Conservation (phyloP, 371 early-diverging fungal genomes). For the Basidiobolus meristosporus region DNA sequence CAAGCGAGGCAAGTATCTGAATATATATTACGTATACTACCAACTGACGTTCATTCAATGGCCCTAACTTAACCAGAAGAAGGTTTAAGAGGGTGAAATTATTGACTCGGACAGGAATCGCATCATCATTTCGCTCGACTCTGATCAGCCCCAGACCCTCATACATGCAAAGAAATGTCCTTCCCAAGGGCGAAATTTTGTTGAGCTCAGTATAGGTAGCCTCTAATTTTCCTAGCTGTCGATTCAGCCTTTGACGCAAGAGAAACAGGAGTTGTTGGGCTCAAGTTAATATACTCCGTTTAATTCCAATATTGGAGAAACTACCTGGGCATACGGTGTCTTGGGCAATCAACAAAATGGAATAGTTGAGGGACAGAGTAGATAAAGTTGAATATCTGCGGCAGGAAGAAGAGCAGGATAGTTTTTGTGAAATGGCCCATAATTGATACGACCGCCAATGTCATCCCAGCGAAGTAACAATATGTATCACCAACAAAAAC, state of each 20-base stretch:
- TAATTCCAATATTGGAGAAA: too few relatives aligned
- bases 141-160: too few relatives aligned
- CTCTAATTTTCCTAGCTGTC: too few relatives aligned
- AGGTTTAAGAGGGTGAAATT: slow-evolving; percentile 86
- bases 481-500: slow-evolving; percentile 96
- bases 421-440: slow-evolving; percentile 88
- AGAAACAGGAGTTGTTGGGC: too few relatives aligned
- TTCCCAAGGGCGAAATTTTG: too few relatives aligned
- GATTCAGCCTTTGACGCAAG: too few relatives aligned
- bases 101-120: slow-evolving; percentile 41
- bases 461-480: slow-evolving; percentile 97
- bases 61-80: slow-evolving; percentile 56
- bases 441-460: slow-evolving; percentile 87
- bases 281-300: too few relatives aligned
- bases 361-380: slow-evolving; percentile 90
- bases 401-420: slow-evolving; percentile 77
- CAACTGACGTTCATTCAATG: slow-evolving; percentile 48
- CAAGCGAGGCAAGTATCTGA: slow-evolving; percentile 31
- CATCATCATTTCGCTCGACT: too few relatives aligned
- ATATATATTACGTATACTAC: slow-evolving; percentile 30
- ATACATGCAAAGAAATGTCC: too few relatives aligned
- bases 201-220: too few relatives aligned
- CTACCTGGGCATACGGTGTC: slow-evolving; percentile 85
- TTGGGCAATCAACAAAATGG: slow-evolving; percentile 87
- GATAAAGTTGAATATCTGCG: slow-evolving; percentile 92